Conservation (phyloP, 352 stramenopile species). For the Peronospora farinosa region DNA sequence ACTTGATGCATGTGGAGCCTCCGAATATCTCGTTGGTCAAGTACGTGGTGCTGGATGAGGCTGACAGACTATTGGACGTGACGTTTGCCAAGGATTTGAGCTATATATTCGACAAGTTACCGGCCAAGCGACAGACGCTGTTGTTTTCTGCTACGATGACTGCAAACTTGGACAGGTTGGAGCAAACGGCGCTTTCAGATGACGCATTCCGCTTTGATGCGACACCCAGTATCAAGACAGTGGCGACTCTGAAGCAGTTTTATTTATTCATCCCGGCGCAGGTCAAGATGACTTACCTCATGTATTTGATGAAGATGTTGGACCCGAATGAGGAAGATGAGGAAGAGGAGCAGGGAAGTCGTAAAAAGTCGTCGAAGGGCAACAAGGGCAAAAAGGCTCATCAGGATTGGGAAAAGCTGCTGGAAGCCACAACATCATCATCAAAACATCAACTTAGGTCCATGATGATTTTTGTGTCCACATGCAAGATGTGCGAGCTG, state of each 20-base stretch:
- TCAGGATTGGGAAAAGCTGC: slow-evolving; percentile 21
- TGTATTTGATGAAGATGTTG: slow-evolving; percentile 77
- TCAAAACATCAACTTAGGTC: slow-evolving; percentile 46
- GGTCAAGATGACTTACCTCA: slow-evolving; percentile 94
- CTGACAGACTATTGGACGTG: slow-evolving; percentile 90
- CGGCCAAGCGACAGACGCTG: slow-evolving; percentile 88
- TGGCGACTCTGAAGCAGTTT: slow-evolving; percentile 90
- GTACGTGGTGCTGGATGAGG: slow-evolving; percentile 98
- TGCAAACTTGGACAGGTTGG: slow-evolving; percentile 81
- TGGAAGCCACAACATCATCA: slow-evolving; percentile 12
- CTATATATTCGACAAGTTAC: slow-evolving; percentile 80
- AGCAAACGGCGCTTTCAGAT: slow-evolving; percentile 58
- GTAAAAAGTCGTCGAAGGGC: slow-evolving; percentile 27
- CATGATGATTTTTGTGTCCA: slow-evolving; percentile 97
- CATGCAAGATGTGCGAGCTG: slow-evolving; percentile 92
- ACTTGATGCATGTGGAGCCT: slow-evolving; percentile 87
- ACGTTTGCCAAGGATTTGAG: slow-evolving; percentile 85
- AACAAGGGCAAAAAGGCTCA: slow-evolving; percentile 35
- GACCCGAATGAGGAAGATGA: slow-evolving; percentile 59
- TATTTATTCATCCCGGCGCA: slow-evolving; percentile 97
- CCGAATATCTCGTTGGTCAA: slow-evolving; percentile 87
- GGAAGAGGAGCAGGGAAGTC: slow-evolving; percentile 34
- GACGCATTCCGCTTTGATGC: slow-evolving; percentile 66
- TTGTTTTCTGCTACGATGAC: slow-evolving; percentile 98
- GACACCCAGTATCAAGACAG: slow-evolving; percentile 82